A percentile compares a stretch with the other conserved stretches of the same genome.
phyloP scores from a whole-genome alignment of 208 protist species.

The Wallacemonas sp. region DNA sequence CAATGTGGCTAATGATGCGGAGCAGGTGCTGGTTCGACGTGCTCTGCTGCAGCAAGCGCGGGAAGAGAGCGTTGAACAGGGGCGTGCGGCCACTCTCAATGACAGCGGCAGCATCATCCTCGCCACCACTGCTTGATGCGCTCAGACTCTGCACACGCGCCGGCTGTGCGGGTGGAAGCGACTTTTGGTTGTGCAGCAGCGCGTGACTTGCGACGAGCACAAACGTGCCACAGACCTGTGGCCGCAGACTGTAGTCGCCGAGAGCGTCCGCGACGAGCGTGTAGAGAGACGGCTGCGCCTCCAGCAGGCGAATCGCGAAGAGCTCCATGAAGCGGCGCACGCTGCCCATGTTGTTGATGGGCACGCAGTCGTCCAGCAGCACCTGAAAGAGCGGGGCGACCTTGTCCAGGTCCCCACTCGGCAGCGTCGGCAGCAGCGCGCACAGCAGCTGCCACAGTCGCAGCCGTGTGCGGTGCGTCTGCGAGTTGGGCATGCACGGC shows the following conservation, averaged over 20 bases:
- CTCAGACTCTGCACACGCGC: too few species aligned
- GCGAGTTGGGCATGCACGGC: slow-evolving; percentile 92
- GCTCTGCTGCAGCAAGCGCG: slow-evolving; percentile 79
- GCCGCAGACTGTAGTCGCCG: slow-evolving; percentile 55
- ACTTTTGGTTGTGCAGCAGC: slow-evolving; percentile 50
- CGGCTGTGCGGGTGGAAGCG: slow-evolving; percentile 2
- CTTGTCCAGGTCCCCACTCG: slow-evolving; percentile 8
- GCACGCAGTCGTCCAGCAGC: slow-evolving; percentile 52
- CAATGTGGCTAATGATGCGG: slow-evolving; percentile 87
- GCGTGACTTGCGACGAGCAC: slow-evolving; percentile 72
- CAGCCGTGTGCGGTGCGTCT: slow-evolving; percentile 79
- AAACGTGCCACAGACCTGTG: slow-evolving; percentile 86
- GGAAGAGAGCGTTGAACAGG: slow-evolving; percentile 52
- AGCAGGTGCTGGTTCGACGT: slow-evolving; percentile 90
- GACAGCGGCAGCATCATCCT: too few species aligned
- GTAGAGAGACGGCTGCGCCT: slow-evolving; percentile 61
- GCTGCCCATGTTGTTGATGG: slow-evolving; percentile 87
- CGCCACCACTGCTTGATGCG: too few species aligned
- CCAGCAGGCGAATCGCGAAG: slow-evolving; percentile 66
- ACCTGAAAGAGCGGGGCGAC: slow-evolving; percentile 42
- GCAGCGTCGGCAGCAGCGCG: slow-evolving; percentile 63
- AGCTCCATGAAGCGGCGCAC: slow-evolving; percentile 90
- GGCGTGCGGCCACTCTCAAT: slow-evolving; percentile 4
- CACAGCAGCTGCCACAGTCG: slow-evolving; percentile 89
- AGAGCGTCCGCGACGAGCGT: slow-evolving; percentile 50